phyloP scores from a whole-genome alignment of 345 rosid genomes.

The Pistacia atlantica region DNA sequence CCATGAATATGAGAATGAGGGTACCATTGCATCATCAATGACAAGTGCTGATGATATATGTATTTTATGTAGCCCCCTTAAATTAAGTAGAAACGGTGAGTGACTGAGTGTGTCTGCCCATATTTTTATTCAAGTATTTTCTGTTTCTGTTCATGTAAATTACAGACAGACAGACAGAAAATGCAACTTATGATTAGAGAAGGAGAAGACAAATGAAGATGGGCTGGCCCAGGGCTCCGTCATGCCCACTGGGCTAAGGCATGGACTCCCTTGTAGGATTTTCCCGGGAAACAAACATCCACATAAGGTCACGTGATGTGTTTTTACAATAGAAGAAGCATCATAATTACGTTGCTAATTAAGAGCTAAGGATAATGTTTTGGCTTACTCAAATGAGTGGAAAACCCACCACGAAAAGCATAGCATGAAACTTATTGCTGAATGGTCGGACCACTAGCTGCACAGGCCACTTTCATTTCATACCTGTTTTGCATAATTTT shows the following conservation, averaged over 20 bases:
- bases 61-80: too few species aligned
- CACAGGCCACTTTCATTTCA: not conserved
- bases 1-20: too few species aligned
- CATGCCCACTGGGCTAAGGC: not conserved
- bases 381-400: not conserved
- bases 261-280: not conserved
- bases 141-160: not conserved
- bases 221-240: conserved; percentile 5
- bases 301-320: not conserved
- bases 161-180: not conserved
- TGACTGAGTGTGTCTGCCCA: too few species aligned
- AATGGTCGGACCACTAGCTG: not conserved
- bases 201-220: not conserved
- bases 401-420: not conserved
- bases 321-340: not conserved
- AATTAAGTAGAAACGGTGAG: too few species aligned
- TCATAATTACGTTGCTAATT: not conserved
- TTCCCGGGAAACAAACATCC: not conserved
- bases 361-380: not conserved
- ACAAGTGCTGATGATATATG: too few species aligned
- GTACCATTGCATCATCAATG: too few species aligned
- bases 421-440: not conserved
- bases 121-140: not conserved
- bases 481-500: not conserved
- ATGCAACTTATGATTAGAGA: not conserved